phyloP scores from a whole-genome alignment of 2,329 filamentous ascomycete genomes.

The Penicillium sumatraense region DNA sequence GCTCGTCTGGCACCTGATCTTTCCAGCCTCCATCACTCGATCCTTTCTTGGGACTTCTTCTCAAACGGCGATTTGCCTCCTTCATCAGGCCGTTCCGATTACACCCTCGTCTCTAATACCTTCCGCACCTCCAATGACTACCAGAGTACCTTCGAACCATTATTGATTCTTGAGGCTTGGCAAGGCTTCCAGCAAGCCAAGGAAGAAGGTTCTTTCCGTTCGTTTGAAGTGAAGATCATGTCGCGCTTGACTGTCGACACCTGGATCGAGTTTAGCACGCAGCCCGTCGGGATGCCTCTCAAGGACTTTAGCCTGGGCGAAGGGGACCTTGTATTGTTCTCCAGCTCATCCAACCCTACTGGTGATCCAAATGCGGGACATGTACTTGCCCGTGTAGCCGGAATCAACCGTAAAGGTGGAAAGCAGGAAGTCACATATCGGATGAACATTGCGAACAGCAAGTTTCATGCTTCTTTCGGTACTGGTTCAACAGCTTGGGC shows the following conservation, averaged over 20 bases:
- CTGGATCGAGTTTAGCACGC: conserved; percentile 88
- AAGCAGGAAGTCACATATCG: conserved; percentile 84
- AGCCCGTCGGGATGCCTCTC: conserved; percentile 71
- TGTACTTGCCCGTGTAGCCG: conserved; percentile 83
- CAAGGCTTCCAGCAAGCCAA: conserved; percentile 88
- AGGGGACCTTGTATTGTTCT: conserved; percentile 88
- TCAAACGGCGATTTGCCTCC: conserved; percentile 86
- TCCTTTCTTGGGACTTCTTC: conserved; percentile 95
- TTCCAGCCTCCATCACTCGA: conserved; percentile 78
- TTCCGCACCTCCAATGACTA: conserved; percentile 80
- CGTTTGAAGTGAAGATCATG: conserved; percentile 85
- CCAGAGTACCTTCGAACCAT: conserved; percentile 84
- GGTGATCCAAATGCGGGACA: conserved; percentile 69
- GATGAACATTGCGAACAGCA: conserved; percentile 66
- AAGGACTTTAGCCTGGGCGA: conserved; percentile 76
- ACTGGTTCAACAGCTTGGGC: conserved; percentile 73
- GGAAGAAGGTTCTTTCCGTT: conserved; percentile 78
- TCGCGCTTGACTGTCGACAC: conserved; percentile 89
- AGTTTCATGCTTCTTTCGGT: conserved; percentile 67
- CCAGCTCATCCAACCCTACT: conserved; percentile 73
- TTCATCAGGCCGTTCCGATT: conserved; percentile 68
- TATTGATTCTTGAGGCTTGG: conserved; percentile 94
- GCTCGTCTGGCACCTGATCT: conserved; percentile 90
- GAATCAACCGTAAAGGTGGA: conserved; percentile 78
- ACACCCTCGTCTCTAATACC: conserved; percentile 74